Conservation (phyloP, 2,329 filamentous ascomycete genomes). For the Colletotrichum sp. region DNA sequence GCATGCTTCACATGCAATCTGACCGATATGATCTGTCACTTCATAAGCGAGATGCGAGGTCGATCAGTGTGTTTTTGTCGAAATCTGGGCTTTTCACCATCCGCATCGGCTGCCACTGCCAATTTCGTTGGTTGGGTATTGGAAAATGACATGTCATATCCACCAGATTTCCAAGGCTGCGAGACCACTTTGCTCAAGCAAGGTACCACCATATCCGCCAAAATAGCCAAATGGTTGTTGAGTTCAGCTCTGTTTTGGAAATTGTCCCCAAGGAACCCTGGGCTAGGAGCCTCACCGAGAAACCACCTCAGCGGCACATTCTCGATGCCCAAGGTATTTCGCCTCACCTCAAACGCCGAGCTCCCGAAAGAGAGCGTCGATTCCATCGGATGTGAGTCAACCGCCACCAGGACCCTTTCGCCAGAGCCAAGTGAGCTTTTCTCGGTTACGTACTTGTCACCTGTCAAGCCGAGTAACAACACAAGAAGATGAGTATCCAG, state of each 20-base stretch:
- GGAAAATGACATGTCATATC: slow-evolving; percentile 10
- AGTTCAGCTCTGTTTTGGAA: neutral
- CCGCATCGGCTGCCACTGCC: neutral
- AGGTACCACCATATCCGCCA: neutral
- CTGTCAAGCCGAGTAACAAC: neutral
- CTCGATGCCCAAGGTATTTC: neutral
- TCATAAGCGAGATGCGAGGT: slow-evolving; percentile 2
- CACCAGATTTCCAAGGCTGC: neutral
- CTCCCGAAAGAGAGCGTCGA: neutral
- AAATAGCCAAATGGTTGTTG: neutral
- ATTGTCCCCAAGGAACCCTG: neutral
- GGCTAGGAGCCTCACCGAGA: neutral
- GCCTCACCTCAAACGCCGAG: neutral
- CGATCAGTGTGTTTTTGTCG: slow-evolving; percentile 2
- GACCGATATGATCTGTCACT: slow-evolving; percentile 12
- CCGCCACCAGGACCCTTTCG: neutral
- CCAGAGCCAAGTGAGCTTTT: neutral
- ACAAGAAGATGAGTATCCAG: neutral
- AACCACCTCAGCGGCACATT: neutral
- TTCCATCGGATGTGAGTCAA: neutral
- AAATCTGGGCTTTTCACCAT: neutral
- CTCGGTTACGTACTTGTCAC: neutral
- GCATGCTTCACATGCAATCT: neutral
- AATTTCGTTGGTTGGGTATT: neutral
- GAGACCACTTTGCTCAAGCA: neutral